phyloP scores from a whole-genome alignment of 2,329 filamentous ascomycete genomes.

The Peltaster fructicola region DNA sequence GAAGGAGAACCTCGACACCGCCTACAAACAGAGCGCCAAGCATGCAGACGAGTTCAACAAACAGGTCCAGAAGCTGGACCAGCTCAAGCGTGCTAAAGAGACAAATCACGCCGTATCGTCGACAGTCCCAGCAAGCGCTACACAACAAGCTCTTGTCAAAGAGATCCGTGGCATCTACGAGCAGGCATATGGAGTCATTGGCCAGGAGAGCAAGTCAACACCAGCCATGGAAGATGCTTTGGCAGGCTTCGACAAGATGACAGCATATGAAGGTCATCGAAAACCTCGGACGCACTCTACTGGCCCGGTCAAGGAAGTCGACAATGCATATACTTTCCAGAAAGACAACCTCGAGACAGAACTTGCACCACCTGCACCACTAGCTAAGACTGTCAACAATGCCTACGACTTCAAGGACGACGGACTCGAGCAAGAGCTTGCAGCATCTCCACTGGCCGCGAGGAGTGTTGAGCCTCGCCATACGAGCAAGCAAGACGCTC shows the following conservation, averaged over 20 bases:
- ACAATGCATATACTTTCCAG: no score
- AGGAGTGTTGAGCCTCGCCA: no score
- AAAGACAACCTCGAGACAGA: constrained; percentile 9
- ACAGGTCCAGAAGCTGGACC: constrained; percentile 4
- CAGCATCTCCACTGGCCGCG: constrained; percentile 3
- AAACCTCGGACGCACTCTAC: no score
- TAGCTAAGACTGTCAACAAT: no score
- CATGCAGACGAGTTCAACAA: constrained; percentile 6
- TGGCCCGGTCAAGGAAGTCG: neutral
- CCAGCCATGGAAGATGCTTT: no score
- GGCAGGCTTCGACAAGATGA: no score
- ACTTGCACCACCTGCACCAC: constrained; percentile 12
- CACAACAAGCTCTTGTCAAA: constrained; percentile 19
- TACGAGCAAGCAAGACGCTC: no score
- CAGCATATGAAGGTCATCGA: constrained; percentile 12
- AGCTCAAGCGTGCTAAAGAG: constrained; percentile 6
- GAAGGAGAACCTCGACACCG: constrained; percentile 11
- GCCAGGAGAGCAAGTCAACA: no score
- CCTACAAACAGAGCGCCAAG: constrained; percentile 15
- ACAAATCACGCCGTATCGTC: no score
- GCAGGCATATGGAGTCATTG: constrained; percentile 23
- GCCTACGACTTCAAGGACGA: constrained; percentile 9
- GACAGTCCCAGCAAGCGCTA: constrained; percentile 12
- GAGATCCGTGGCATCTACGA: constrained; percentile 27
- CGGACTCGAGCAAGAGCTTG: constrained; percentile 11